phyloP scores from a whole-genome alignment of 192 early-diverging fungal genomes.

The Gryganskiella cystojenkinii region DNA sequence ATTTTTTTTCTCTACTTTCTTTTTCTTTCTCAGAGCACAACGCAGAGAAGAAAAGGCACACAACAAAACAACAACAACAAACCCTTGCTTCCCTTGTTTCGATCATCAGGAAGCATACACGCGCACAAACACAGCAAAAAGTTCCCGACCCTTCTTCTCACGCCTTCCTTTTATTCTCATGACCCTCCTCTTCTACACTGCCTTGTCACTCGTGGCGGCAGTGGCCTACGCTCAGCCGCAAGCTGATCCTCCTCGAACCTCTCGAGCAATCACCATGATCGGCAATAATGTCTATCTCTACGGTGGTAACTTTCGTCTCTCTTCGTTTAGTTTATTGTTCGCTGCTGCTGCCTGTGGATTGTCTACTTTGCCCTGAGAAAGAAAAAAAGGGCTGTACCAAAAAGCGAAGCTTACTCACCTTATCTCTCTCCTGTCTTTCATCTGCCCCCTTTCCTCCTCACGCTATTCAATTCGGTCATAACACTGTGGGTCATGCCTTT shows the following conservation, averaged over 20 bases:
- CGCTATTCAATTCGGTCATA: too few relatives aligned
- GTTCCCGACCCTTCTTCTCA: too few relatives aligned
- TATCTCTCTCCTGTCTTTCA: too few relatives aligned
- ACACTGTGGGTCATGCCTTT: too few relatives aligned
- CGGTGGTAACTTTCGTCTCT: slow-evolving; percentile 20
- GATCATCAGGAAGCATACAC: too few relatives aligned
- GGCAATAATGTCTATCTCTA: slow-evolving; percentile 40
- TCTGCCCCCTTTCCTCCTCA: too few relatives aligned
- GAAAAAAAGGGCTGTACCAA: too few relatives aligned
- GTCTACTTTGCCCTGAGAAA: not conserved
- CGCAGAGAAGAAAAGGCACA: too few relatives aligned
- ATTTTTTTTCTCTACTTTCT: too few relatives aligned
- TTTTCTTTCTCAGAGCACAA: not conserved
- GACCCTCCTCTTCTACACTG: slow-evolving; percentile 2
- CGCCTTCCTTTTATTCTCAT: not conserved
- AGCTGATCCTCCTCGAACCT: slow-evolving; percentile 16
- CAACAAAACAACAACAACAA: too few relatives aligned
- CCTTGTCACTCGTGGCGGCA: slow-evolving; percentile 12
- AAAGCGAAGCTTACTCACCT: too few relatives aligned
- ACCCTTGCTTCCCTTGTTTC: not conserved
- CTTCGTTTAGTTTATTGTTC: not conserved
- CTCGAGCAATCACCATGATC: slow-evolving; percentile 31
- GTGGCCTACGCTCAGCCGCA: slow-evolving; percentile 36
- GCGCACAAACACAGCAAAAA: not conserved
- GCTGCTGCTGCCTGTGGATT: not conserved